These are phyloP conservation scores for Cercophora newfieldiana DNA, from an alignment of 495 filamentous ascomycete species.

Conservation along the genomic window DNA sequence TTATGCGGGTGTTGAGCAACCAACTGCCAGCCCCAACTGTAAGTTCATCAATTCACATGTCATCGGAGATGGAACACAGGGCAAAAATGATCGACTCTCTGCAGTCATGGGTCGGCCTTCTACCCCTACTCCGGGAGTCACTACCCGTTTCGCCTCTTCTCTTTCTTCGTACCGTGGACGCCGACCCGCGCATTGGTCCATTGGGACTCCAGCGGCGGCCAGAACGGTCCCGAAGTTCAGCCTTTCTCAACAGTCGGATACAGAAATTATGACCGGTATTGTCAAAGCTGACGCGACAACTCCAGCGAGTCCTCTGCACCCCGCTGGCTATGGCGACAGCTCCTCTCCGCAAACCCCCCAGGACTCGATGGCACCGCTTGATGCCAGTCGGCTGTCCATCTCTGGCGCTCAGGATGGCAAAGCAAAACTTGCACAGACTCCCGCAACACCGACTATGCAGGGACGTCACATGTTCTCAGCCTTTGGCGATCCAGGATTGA, in stretches of 20 bases:
- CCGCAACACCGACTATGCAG: constrained; percentile 77
- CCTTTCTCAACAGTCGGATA: not conserved
- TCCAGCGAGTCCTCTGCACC: constrained; percentile 54
- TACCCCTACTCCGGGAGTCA: constrained; percentile 20
- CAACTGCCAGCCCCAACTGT: constrained; percentile 37
- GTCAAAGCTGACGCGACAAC: constrained; percentile 46
- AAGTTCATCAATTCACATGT: constrained; percentile 37
- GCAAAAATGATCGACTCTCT: constrained; percentile 20
- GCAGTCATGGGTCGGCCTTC: constrained; percentile 23
- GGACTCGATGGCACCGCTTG: constrained; percentile 71
- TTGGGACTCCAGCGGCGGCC: constrained; percentile 22
- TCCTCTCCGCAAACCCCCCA: constrained; percentile 77
- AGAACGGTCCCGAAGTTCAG: constrained; percentile 11
- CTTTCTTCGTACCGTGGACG: constrained; percentile 20
- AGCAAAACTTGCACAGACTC: constrained; percentile 36
- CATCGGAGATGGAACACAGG: constrained; percentile 22
- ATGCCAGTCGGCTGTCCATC: constrained; percentile 78
- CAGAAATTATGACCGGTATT: constrained; percentile 12
- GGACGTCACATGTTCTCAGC: constrained; percentile 49
- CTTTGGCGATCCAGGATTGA: constrained; percentile 44
- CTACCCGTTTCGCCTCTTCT: constrained; percentile 23
- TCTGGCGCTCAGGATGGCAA: constrained; percentile 51
- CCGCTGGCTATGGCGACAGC: constrained; percentile 36
- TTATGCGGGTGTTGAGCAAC: constrained; percentile 25
- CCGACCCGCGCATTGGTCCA: constrained; percentile 15